These are phyloP conservation scores for Phoma herbarum DNA, from an alignment of 2,329 filamentous ascomycete species.

Conservation along the genomic window DNA sequence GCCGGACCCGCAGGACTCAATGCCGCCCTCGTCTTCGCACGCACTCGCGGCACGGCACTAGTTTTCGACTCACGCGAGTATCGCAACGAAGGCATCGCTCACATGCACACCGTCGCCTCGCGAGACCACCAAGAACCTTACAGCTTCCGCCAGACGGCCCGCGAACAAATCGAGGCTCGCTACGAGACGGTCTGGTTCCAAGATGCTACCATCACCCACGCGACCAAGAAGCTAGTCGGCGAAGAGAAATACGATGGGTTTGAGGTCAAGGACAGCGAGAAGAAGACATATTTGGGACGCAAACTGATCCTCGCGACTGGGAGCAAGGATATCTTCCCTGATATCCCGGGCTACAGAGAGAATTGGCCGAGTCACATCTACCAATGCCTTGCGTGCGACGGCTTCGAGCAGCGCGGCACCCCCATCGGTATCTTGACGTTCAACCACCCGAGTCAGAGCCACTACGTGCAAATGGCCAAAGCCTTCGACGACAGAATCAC, in stretches of 20 bases:
- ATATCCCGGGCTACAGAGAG: conserved; percentile 63
- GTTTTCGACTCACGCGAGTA: conserved; percentile 56
- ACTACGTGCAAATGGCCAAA: conserved; percentile 38
- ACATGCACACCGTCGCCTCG: conserved; percentile 56
- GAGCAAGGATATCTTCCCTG: conserved; percentile 60
- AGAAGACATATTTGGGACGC: conserved; percentile 57
- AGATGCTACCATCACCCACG: conserved; percentile 33
- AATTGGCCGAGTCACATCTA: conserved; percentile 61
- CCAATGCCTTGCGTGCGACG: conserved; percentile 69
- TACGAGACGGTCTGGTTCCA: conserved; percentile 51
- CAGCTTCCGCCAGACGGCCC: conserved; percentile 43
- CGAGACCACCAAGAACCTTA: conserved; percentile 41
- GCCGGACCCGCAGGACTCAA: conserved; percentile 58
- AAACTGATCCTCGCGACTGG: conserved; percentile 67
- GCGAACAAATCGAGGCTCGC: conserved; percentile 47
- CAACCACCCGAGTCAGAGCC: conserved; percentile 31
- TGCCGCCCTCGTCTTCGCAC: conserved; percentile 51
- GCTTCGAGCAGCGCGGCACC: conserved; percentile 64
- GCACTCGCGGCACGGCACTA: conserved; percentile 51
- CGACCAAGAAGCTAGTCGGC: conserved; percentile 33
- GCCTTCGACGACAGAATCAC: conserved; percentile 40
- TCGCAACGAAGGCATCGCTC: conserved; percentile 53
- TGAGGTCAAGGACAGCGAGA: conserved; percentile 54
- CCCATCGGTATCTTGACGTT: conserved; percentile 42
- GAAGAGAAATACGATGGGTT: conserved; percentile 45